phyloP scores from a whole-genome alignment of 1,284 basidiomycete genomes.

The Trichosporon ovoides region DNA sequence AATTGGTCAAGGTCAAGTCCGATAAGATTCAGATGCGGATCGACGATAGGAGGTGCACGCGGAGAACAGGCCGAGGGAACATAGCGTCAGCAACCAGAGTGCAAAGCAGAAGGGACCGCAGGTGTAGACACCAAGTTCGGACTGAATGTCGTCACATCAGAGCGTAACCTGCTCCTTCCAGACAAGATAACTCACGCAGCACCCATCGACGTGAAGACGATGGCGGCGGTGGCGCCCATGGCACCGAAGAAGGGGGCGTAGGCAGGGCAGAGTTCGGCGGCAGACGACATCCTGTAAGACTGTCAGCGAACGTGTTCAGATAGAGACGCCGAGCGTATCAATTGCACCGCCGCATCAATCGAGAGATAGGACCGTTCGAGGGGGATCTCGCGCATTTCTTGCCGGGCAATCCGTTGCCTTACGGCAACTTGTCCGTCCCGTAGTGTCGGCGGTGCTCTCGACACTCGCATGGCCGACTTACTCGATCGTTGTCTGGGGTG shows the following conservation, averaged over 20 bases:
- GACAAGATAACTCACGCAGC: slow-evolving; percentile 43
- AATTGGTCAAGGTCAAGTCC: too few species aligned
- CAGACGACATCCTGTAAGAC: slow-evolving; percentile 60
- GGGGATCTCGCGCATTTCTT: neutral
- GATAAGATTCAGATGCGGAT: neutral
- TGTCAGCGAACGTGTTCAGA: neutral
- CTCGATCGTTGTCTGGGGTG: slow-evolving; percentile 3
- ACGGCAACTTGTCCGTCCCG: neutral
- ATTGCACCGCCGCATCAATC: neutral
- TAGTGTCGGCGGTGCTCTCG: neutral
- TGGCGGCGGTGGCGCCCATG: slow-evolving; percentile 94
- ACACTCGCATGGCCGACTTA: neutral
- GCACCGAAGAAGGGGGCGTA: slow-evolving; percentile 97
- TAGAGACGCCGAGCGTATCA: neutral
- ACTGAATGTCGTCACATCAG: neutral
- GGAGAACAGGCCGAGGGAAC: neutral
- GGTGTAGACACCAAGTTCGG: too few species aligned
- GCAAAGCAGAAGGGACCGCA: too few species aligned
- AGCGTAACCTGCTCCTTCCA: neutral
- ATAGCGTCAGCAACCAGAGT: slow-evolving; percentile 11
- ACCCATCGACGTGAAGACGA: slow-evolving; percentile 82
- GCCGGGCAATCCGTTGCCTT: too few species aligned
- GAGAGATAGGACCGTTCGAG: too few species aligned
- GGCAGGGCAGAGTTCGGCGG: slow-evolving; percentile 73
- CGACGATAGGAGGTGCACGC: neutral